Percentiles rank a stretch among this genome's conserved stretches.
phyloP scores from a whole-genome alignment of 371 early-diverging fungal genomes.

The Nematocida major region DNA sequence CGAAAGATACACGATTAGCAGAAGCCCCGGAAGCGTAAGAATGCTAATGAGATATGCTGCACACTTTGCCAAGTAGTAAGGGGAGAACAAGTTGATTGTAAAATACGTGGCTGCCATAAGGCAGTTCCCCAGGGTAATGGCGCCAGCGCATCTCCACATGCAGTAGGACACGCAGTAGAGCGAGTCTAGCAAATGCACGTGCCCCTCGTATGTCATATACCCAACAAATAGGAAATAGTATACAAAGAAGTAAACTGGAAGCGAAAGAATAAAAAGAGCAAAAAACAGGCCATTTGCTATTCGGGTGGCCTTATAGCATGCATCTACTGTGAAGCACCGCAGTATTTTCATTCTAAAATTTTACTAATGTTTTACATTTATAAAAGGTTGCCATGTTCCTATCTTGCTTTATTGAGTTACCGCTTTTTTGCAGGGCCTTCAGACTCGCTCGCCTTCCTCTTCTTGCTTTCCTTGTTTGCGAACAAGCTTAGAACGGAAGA shows the following conservation, averaged over 20 bases:
- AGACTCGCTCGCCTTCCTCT: too few relatives aligned
- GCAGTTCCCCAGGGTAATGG: neutral
- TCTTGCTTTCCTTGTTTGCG: constrained; percentile 1
- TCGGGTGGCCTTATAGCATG: constrained; percentile 24
- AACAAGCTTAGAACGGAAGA: constrained; percentile 4
- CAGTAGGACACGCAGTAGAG: constrained; percentile 33
- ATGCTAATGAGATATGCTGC: constrained; percentile 28
- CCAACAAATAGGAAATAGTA: constrained; percentile 21
- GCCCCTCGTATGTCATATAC: neutral
- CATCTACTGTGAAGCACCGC: neutral
- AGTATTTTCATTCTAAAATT: constrained; percentile 17
- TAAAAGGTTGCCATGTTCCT: neutral
- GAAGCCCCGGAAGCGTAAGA: constrained; percentile 14
- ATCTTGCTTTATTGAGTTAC: neutral
- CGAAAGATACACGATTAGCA: neutral
- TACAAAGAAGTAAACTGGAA: constrained; percentile 13
- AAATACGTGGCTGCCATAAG: neutral
- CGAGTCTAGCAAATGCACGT: constrained; percentile 22
- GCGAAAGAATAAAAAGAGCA: neutral
- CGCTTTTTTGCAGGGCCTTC: too few relatives aligned
- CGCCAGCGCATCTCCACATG: neutral
- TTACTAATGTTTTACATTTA: constrained; percentile 12
- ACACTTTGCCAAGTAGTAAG: constrained; percentile 25
- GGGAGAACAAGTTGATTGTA: neutral
- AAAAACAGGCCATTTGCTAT: constrained; percentile 32